A percentile compares a stretch with the other conserved stretches of the same genome.
Evolutionary conservation across 106 monocot genomes (phyloP).

Genomic region (Platanthera zijinensis): DNA sequence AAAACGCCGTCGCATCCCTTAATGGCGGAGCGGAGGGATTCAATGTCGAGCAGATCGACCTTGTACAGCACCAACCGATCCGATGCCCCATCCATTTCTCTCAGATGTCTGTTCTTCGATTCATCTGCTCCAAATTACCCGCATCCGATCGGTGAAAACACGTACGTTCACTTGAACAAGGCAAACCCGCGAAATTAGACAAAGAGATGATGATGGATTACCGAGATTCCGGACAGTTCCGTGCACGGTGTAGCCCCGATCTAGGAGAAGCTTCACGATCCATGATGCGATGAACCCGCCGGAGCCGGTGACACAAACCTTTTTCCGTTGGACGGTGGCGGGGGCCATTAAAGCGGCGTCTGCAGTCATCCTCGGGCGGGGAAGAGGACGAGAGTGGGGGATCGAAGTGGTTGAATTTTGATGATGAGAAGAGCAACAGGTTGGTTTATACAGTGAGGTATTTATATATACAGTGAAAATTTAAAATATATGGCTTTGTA

Average conservation of each 20-base stretch:
- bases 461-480: no score
- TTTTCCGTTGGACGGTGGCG: neutral
- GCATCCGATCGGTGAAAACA: neutral
- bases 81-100: slow-evolving; percentile 48
- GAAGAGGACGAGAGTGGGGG: neutral
- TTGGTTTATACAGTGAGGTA: no score
- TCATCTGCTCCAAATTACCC: slow-evolving; percentile 32
- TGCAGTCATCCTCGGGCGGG: neutral
- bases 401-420: neutral
- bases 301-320: slow-evolving; percentile 16
- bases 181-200: no score
- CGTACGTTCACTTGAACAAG: no score
- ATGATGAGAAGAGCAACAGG: neutral
- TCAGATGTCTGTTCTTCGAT: slow-evolving; percentile 63
- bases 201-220: neutral
- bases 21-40: slow-evolving; percentile 42
- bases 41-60: slow-evolving; percentile 59
- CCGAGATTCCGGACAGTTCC: slow-evolving; percentile 16
- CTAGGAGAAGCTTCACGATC: slow-evolving; percentile 17
- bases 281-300: slow-evolving; percentile 19
- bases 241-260: slow-evolving; percentile 9
- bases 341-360: neutral
- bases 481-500: no score
- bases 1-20: slow-evolving; percentile 73
- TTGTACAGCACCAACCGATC: slow-evolving; percentile 59